Conservation (phyloP, 2,329 filamentous ascomycete genomes). For the Huntiella omanensis region DNA sequence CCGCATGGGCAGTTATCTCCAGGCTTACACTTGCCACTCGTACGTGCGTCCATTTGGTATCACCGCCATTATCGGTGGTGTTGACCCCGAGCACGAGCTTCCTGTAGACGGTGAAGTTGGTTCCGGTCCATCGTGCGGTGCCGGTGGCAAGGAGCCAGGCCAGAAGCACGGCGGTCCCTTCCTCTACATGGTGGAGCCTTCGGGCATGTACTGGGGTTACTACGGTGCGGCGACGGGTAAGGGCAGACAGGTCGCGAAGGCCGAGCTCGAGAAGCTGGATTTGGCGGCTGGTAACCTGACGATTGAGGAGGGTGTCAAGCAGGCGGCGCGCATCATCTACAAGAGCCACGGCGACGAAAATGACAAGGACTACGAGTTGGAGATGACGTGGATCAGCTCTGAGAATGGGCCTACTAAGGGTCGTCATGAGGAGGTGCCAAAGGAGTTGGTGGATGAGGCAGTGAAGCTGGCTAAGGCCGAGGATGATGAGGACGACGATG, state of each 20-base stretch:
- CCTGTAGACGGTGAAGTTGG: slow-evolving; percentile 86
- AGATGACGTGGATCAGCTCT: slow-evolving; percentile 95
- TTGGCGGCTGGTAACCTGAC: slow-evolving; percentile 58
- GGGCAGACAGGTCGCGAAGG: slow-evolving; percentile 89
- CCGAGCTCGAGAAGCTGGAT: slow-evolving; percentile 94
- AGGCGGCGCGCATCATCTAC: slow-evolving; percentile 93
- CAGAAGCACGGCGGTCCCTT: slow-evolving; percentile 74
- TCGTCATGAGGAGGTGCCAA: slow-evolving; percentile 81
- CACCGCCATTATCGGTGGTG: slow-evolving; percentile 82
- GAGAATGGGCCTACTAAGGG: slow-evolving; percentile 78
- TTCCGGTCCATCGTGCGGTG: slow-evolving; percentile 54
- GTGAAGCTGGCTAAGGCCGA: slow-evolving; percentile 83
- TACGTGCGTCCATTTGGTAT: slow-evolving; percentile 94
- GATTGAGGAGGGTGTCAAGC: slow-evolving; percentile 76
- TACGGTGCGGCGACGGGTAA: slow-evolving; percentile 96
- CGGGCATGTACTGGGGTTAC: slow-evolving; percentile 95
- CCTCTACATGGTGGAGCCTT: slow-evolving; percentile 98
- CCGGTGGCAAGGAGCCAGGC: slow-evolving; percentile 61
- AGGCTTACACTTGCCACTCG: slow-evolving; percentile 94
- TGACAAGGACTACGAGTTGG: slow-evolving; percentile 98
- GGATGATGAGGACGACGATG: slow-evolving; percentile 33
- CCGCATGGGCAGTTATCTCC: slow-evolving; percentile 87
- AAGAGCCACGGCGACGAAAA: slow-evolving; percentile 97
- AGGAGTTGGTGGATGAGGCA: slow-evolving; percentile 76
- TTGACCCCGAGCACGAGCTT: slow-evolving; percentile 72